Percentiles rank a stretch among this genome's conserved stretches.
phyloP scores from a whole-genome alignment of 148 eudicot species.

The Rhododendron kiyosumense region DNA sequence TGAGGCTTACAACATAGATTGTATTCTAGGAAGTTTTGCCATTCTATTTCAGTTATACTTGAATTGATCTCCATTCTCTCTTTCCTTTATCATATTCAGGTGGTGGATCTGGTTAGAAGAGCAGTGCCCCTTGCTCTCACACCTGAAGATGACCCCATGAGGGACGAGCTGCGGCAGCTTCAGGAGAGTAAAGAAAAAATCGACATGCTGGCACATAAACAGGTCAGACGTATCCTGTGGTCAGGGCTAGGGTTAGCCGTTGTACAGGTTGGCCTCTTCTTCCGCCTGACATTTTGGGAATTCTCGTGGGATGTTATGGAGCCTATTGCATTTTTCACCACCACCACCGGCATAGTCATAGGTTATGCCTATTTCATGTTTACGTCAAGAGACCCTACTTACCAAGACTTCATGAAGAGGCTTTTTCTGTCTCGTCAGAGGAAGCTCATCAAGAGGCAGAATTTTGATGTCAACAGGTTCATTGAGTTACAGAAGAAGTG shows the following conservation, averaged over 20 bases:
- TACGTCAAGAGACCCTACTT: conserved; percentile 80
- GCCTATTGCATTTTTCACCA: conserved; percentile 81
- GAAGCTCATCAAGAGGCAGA: conserved; percentile 68
- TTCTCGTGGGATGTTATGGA: conserved; percentile 99
- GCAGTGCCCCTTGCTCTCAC: conserved; percentile 87
- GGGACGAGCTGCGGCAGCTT: conserved; percentile 60
- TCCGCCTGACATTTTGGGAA: conserved; percentile 94
- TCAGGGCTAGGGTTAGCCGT: conserved; percentile 64
- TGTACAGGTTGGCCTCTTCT: conserved; percentile 69
- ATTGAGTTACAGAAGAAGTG: conserved; percentile 59
- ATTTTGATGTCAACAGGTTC: conserved; percentile 56
- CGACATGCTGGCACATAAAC: conserved; percentile 76
- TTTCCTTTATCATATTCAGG: conserved; percentile 31
- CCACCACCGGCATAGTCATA: conserved; percentile 61
- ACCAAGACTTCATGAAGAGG: conserved; percentile 78
- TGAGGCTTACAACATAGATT: neutral
- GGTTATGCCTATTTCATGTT: conserved; percentile 81
- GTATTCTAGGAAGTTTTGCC: neutral
- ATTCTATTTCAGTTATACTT: neutral
- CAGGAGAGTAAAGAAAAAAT: conserved; percentile 63
- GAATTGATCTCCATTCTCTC: neutral
- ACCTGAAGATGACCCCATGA: conserved; percentile 75
- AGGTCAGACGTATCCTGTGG: conserved; percentile 79
- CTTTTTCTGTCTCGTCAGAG: conserved; percentile 81
- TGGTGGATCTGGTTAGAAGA: conserved; percentile 77